These are phyloP conservation scores for Boletus barrowsii DNA, from an alignment of 768 basidiomycete genomes.

Conservation along the genomic window DNA sequence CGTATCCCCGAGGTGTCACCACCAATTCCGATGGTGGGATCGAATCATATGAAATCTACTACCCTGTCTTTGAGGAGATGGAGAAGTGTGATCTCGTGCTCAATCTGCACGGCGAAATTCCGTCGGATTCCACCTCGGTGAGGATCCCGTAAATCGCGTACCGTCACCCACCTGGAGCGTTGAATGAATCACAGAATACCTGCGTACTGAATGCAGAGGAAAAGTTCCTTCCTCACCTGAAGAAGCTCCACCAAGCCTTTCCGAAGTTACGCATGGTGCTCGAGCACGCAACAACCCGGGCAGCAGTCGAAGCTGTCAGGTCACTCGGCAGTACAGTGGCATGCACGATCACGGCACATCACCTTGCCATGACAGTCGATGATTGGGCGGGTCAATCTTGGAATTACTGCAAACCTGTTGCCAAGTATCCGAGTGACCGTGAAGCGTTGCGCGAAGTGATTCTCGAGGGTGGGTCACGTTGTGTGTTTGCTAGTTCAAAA, in stretches of 20 bases:
- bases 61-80: slow-evolving; percentile 92
- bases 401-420: slow-evolving; percentile 97
- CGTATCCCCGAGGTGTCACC: slow-evolving; percentile 95
- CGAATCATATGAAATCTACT: slow-evolving; percentile 92
- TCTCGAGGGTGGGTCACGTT: slow-evolving; percentile 52
- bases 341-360: slow-evolving; percentile 97
- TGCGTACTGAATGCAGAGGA: slow-evolving; percentile 94
- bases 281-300: slow-evolving; percentile 93
- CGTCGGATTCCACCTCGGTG: slow-evolving; percentile 69
- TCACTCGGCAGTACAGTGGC: slow-evolving; percentile 77
- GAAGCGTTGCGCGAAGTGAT: slow-evolving; percentile 77
- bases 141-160: slow-evolving; percentile 20
- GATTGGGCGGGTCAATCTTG: slow-evolving; percentile 95
- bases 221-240: slow-evolving; percentile 83
- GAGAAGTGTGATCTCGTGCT: slow-evolving; percentile 91
- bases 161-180: background rate
- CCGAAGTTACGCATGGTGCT: slow-evolving; percentile 92
- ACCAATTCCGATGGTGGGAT: slow-evolving; percentile 97
- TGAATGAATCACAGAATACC: slow-evolving; percentile 55
- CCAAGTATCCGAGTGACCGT: slow-evolving; percentile 92
- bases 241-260: slow-evolving; percentile 76
- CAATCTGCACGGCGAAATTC: slow-evolving; percentile 96
- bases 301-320: slow-evolving; percentile 85
- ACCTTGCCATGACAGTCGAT: slow-evolving; percentile 90
- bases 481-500: background rate